Base-by-base conservation (phyloP, 768 basidiomycete genomes). In the Tylopilus rubrobrunneus region DNA sequence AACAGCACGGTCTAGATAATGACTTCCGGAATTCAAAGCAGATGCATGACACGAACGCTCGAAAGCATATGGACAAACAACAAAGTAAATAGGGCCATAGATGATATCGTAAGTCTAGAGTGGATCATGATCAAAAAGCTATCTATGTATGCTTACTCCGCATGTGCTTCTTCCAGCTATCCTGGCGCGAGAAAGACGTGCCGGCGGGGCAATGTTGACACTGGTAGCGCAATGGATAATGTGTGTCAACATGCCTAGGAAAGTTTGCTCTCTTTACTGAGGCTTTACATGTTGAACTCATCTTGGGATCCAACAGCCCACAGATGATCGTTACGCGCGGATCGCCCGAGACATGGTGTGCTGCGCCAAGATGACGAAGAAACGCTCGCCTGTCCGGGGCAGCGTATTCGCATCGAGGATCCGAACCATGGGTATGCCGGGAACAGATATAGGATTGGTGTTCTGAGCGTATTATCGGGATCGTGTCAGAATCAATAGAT, bases 111-210 rank as follows among this genome's bases (percentile, higher is more conserved):
- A 45, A 25, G 48, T 58, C 23, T 48, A 12, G 5, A 41, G 39
- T 4, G 3, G 25, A 17, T 52, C 19, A 49, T 11, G 10, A 21
- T 25, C 14, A 21, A 2, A 2, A 9, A 37, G 4, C 37, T 12
- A 5, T 21, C 28, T 55, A 5, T 25, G 9, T 0, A 45, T 67
- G 65, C n/a, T 52, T 37, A 7, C 7, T 25, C 28, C 4, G 50
- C 11, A 67, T 14, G n/a, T 67, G 67, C 2, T 33, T 19, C 1
- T 3, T 48, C 48, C 51, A 42, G 48, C 29, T 67, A 37, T 69
- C 65, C 43, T 39, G 23, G 4, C 65, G 67, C 10, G 65, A 67
- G 48, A 67, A 67, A 9, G 53, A 40, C 23, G 43, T 64, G 1
- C 19, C 53, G 10, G 7, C 1, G 1, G n/a, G 31, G 45, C 67